Percentiles rank a stretch among this genome's conserved stretches.
Conservation (phyloP, 1,284 basidiomycete genomes). For the Neolentinus lepideus region DNA sequence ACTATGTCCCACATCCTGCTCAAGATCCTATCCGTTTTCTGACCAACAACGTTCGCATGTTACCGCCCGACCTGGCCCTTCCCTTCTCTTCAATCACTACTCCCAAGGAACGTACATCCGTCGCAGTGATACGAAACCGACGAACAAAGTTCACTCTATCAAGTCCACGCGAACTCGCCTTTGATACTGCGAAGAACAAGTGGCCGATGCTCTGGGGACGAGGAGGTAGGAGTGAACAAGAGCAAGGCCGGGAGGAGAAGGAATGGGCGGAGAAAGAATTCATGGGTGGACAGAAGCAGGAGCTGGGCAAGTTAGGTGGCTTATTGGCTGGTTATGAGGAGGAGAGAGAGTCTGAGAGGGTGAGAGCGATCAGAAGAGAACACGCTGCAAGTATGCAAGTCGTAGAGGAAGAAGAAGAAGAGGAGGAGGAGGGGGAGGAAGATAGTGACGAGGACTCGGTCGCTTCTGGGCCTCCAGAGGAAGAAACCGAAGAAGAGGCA, state of each 20-base stretch:
- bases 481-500: conserved; percentile 39
- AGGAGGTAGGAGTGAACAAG: conserved; percentile 34
- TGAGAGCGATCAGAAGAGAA: conserved; percentile 39
- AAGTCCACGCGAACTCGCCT: conserved; percentile 45
- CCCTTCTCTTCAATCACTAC: conserved; percentile 57
- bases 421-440: conserved; percentile 44
- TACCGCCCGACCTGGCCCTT: conserved; percentile 59
- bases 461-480: conserved; percentile 17
- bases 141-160: conserved; percentile 51
- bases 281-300: conserved; percentile 45
- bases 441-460: conserved; percentile 15
- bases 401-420: conserved; percentile 55
- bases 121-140: conserved; percentile 62
- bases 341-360: conserved; percentile 59
- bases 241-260: conserved; percentile 58
- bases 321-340: conserved; percentile 68
- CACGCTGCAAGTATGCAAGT: conserved; percentile 47
- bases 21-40: conserved; percentile 58
- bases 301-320: conserved; percentile 61
- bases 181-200: conserved; percentile 38
- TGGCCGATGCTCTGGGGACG: conserved; percentile 69
- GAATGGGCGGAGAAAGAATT: conserved; percentile 61
- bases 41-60: conserved; percentile 42
- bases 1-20: conserved; percentile 54
- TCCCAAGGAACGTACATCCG: conserved; percentile 56